Evolutionary conservation across 108 stramenopile species (phyloP).

Genomic region (Nannochloropsis gaditana): DNA sequence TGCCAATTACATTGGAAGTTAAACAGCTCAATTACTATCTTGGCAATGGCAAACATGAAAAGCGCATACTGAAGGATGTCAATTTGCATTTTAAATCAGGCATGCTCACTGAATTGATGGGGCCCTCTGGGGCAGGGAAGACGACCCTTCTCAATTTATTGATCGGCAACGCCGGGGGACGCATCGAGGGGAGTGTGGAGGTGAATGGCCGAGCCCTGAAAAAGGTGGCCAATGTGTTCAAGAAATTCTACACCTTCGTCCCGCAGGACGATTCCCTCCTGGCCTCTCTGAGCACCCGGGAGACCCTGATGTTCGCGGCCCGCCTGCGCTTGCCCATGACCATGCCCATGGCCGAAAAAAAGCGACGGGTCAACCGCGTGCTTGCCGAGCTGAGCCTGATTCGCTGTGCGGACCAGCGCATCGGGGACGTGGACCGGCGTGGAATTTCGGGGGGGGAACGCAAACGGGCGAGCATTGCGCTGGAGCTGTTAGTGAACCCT

Average conservation of each 20-base stretch:
- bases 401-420: slow-evolving; percentile 21
- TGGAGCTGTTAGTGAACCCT: slow-evolving; percentile 40
- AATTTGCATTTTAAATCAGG: neutral
- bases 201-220: slow-evolving; percentile 10
- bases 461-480: slow-evolving; percentile 34
- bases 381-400: slow-evolving; percentile 14
- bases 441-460: slow-evolving; percentile 42
- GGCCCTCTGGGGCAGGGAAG: slow-evolving; percentile 12
- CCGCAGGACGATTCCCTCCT: slow-evolving; percentile 43
- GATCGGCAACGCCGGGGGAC: neutral
- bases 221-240: neutral
- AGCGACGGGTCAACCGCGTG: neutral
- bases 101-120: neutral
- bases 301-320: slow-evolving; percentile 29
- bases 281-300: slow-evolving; percentile 32
- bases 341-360: slow-evolving; percentile 2
- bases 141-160: neutral
- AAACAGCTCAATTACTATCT: neutral
- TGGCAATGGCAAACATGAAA: neutral
- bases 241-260: slow-evolving; percentile 27
- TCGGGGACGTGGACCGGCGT: slow-evolving; percentile 32
- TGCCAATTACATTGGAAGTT: neutral
- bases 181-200: neutral
- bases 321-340: slow-evolving; percentile 26
- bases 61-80: slow-evolving; percentile 1